Evolutionary conservation across 2,329 filamentous ascomycete species (phyloP).

Genomic region (Ploettnerulaceae sp.): DNA sequence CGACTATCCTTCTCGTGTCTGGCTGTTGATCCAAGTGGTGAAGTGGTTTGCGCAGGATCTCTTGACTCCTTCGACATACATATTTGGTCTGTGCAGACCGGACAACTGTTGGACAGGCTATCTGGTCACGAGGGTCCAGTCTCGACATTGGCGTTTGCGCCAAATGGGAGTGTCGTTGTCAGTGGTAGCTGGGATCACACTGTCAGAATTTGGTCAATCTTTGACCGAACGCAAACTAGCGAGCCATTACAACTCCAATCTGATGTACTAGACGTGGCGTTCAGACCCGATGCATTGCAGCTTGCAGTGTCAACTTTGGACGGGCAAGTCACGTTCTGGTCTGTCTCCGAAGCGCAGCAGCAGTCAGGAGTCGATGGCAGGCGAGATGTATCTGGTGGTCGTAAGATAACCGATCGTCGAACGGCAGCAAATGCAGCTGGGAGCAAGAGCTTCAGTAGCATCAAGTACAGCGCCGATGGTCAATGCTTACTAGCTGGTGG

Average conservation of each 20-base stretch:
- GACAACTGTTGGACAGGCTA: slow-evolving; percentile 85
- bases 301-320: slow-evolving; percentile 89
- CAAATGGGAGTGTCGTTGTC: slow-evolving; percentile 76
- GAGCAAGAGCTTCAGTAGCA: slow-evolving; percentile 83
- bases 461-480: slow-evolving; percentile 89
- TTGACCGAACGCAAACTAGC: slow-evolving; percentile 87
- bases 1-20: slow-evolving; percentile 88
- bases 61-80: slow-evolving; percentile 96
- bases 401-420: slow-evolving; percentile 79
- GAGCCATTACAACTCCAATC: slow-evolving; percentile 90
- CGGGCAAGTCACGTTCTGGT: slow-evolving; percentile 94
- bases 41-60: slow-evolving; percentile 92
- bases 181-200: slow-evolving; percentile 97
- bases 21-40: slow-evolving; percentile 94
- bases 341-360: slow-evolving; percentile 80
- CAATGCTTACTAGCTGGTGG: slow-evolving; percentile 85
- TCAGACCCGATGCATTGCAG: slow-evolving; percentile 86
- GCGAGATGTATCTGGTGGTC: slow-evolving; percentile 87
- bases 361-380: slow-evolving; percentile 82
- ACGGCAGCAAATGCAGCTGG: slow-evolving; percentile 87
- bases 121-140: slow-evolving; percentile 93
- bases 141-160: slow-evolving; percentile 80
- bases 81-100: slow-evolving; percentile 97
- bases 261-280: slow-evolving; percentile 80
- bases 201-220: slow-evolving; percentile 93